Base-by-base conservation (phyloP, 2,329 filamentous ascomycete species). In the Fusarium nodosum region DNA sequence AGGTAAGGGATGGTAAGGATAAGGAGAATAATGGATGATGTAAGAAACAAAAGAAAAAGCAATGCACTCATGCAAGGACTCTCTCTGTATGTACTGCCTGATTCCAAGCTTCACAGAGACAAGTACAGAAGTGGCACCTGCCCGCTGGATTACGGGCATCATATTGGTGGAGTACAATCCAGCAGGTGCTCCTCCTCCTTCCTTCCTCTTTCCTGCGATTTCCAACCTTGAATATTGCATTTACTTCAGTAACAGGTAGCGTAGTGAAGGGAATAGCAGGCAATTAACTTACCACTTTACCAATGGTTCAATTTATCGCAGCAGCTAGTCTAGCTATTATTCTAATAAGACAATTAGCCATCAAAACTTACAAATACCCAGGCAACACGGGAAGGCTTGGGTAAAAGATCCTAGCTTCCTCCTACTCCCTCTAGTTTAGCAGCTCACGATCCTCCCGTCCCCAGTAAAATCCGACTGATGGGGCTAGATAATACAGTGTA, bases 1-100 rank as follows among this genome's bases (percentile, higher is more conserved):
- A 64, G 33, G 60, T 53, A 70, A 66, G 58, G 64, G 70, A 51
- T 47, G 38, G 13, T 26, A 38, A 58, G 39, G 58, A 15, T 39
- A 45, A 38, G 50, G 31, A 33, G 16, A 33, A 47, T 45, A 38
- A 47, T 46, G 26, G 36, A 58, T 64, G 48, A 71, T 60, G 59
- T 38, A 51, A 57, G 59, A 55, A 59, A 56, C 31, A 52, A 66
- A 69, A 69, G 65, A 68, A 68, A 68, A 30, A 69, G 54, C 61
- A 65, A 65, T 33, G 5, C 20, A 12, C 24, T 18, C 13, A 56
- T 26, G 47, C 33, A 51, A 51, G 47, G 47, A 39, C 33, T 38
- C 24, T n/a, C 18, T 16, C 22, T 26, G 18, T 10, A 11, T 20
- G 34, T n/a, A 34, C 24, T 24, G 4, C 18, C 15, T 42, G 11